These are phyloP conservation scores for Dillenia turbinata DNA, from an alignment of 164 flowering plant species.

Conservation along the genomic window DNA sequence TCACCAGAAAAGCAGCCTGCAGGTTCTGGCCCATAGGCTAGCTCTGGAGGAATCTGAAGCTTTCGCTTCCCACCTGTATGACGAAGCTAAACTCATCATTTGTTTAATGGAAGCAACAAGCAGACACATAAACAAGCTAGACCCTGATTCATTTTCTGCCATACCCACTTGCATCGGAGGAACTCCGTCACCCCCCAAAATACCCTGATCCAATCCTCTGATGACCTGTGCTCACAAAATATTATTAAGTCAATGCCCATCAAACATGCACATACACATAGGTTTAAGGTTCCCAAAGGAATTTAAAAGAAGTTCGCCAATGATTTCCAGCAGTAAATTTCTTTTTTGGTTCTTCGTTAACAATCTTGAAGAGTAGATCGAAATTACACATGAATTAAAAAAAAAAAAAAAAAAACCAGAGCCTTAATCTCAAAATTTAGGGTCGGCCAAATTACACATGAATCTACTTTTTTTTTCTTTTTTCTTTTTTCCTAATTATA, in stretches of 20 bases:
- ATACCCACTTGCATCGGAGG: constrained; percentile 89
- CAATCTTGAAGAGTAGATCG: not conserved
- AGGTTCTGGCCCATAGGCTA: constrained; percentile 96
- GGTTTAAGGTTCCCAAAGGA: no score
- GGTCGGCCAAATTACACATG: not conserved
- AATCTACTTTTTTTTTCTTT: no score
- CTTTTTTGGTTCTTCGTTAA: not conserved
- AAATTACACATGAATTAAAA: not conserved
- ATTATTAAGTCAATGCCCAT: not conserved
- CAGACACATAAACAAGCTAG: not conserved
- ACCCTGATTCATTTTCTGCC: not conserved
- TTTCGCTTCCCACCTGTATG: constrained; percentile 83
- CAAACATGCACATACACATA: no score
- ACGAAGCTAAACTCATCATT: not conserved
- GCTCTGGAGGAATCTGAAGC: constrained; percentile 77
- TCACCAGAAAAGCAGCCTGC: constrained; percentile 96
- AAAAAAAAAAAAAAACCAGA: no score
- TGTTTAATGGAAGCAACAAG: constrained; percentile 1
- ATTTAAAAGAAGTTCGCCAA: no score
- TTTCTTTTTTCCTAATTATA: no score
- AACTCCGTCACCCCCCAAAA: constrained; percentile 83
- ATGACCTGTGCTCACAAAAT: constrained; percentile 43
- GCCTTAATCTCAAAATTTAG: no score
- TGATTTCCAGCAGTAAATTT: not conserved
- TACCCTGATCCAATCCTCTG: constrained; percentile 87